These are phyloP conservation scores for Chalciporus piperatoides DNA, from an alignment of 1,284 basidiomycete genomes.

Conservation along the genomic window DNA sequence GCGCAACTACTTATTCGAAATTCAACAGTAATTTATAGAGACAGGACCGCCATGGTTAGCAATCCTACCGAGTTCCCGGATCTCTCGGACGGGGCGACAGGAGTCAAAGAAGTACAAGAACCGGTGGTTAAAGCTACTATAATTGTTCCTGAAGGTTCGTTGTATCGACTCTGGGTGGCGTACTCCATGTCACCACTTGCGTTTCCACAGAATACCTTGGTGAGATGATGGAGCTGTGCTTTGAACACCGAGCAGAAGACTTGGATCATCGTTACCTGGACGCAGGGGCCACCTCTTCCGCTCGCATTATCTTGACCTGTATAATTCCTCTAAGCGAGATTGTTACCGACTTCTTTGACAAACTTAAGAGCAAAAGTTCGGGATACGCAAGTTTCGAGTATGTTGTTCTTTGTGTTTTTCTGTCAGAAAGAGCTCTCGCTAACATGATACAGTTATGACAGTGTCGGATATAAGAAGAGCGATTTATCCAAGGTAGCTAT, in stretches of 20 bases:
- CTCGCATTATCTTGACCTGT: conserved; percentile 77
- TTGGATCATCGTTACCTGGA: conserved; percentile 80
- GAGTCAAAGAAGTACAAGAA: conserved; percentile 78
- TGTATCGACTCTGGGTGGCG: neutral
- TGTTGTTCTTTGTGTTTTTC: conserved; percentile 27
- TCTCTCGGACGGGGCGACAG: conserved; percentile 54
- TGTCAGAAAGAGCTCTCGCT: neutral
- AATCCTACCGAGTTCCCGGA: conserved; percentile 95
- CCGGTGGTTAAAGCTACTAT: conserved; percentile 89
- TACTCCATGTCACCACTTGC: conserved; percentile 15
- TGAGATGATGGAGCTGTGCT: conserved; percentile 90
- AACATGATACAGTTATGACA: conserved; percentile 69
- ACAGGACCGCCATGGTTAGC: conserved; percentile 71
- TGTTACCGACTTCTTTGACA: conserved; percentile 91
- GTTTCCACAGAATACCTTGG: conserved; percentile 68
- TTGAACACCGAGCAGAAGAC: conserved; percentile 72
- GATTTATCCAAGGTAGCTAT: conserved; percentile 72
- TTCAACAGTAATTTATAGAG: conserved; percentile 64
- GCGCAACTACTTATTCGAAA: conserved; percentile 6
- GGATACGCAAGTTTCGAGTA: conserved; percentile 93
- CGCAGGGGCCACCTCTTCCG: conserved; percentile 45
- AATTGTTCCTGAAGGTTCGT: conserved; percentile 82
- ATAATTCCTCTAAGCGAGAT: conserved; percentile 86
- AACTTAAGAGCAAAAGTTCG: conserved; percentile 85
- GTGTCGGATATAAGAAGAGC: conserved; percentile 79